Base-by-base conservation (phyloP, 164 flowering plant genomes). In the Annona cherimola region DNA sequence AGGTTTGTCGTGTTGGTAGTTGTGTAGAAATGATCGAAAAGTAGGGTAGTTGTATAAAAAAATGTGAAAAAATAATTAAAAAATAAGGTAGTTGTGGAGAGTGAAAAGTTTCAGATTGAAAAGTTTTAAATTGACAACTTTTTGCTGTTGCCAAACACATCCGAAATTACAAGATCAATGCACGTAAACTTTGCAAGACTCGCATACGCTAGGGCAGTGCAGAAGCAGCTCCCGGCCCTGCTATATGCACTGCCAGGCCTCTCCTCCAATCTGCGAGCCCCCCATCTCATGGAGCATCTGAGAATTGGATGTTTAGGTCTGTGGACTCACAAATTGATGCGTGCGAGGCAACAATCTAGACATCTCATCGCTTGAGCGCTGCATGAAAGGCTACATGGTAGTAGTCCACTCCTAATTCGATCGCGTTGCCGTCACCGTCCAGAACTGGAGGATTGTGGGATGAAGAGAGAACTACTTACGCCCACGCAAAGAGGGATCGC, bases 351-450 rank as follows among this genome's bases (percentile, higher is more conserved):
- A 35, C 3, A 18, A 4, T 0, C 63, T 35, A 2, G 2, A n/a
- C 7, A 7, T 6, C n/a, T n/a, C 4, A 5, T n/a, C 14, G 63
- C 6, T 61, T 61, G 35, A 7, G 19, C 16, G n/a, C 14, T 18
- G n/a, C 0, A 61, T 4, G 26, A n/a, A 35, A 20, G 18, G 4
- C 20, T 2, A 61, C n/a, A 2, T 18, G 26, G 35, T 61, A 18
- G 63, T 61, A 61, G 63, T 20, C 63, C 63, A 61, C n/a, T 4
- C 63, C 63, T 61, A 35, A 61, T 61, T 61, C 26, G 40, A 61
- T 1, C 35, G 18, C 63, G n/a, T 61, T 61, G 63, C 63, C 63
- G 3, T 61, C 8, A 1, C 4, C 8, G 35, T 61, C 63, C 4
- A 61, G 9, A 8, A n/a, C 63, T 7, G 35, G 57, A 50, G 11